Evolutionary conservation across 495 filamentous ascomycete species (phyloP), one percentile per base, ranked within the genome.

Genomic region (Parathielavia hyrcaniae): DNA sequence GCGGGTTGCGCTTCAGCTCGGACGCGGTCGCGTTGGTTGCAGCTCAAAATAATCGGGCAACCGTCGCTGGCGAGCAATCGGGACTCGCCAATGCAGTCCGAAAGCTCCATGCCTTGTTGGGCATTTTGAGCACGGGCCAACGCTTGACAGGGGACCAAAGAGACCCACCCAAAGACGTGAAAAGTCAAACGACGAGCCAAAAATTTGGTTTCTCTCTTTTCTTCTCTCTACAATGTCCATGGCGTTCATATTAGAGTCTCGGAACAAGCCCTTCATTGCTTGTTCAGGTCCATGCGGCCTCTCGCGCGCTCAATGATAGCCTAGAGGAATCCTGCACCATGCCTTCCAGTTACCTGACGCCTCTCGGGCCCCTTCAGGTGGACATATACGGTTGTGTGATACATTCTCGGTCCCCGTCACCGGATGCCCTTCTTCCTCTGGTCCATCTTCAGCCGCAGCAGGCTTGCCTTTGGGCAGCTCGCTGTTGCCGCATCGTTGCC

Each of bases 181-280:
- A 64, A 66, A 59, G 9, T 16, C 40, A n/a, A n/a, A n/a, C n/a
- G n/a, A 26, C 26, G 26, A 8, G 11, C 22, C 41, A 35, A 58
- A 63, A 60, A 48, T 67, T 71, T 70, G 64, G 50, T 61, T 57
- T 53, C 63, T 72, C 74, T 73, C 74, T 70, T 71, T 74, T 79
- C 81, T 82, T 78, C 39, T 30, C 38, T 79, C 75, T 74, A 68
- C 63, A 89, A 92, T 95, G 87, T 93, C 86, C 81, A 79, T 75
- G 86, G 93, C 91, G 86, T 88, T 84, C 81, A 89, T 89, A 90
- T 92, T 98, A 98, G 93, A 98, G 93, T 98, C 93, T 95, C 93
- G 93, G 89, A 86, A 83, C 84, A 88, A 85, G 89, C 82, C 69
- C 74, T 67, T 93, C 90, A 87, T 79, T 97, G 82, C 90, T 91